phyloP scores from a whole-genome alignment of 2,329 filamentous ascomycete species.

The Cercospora sp. region DNA sequence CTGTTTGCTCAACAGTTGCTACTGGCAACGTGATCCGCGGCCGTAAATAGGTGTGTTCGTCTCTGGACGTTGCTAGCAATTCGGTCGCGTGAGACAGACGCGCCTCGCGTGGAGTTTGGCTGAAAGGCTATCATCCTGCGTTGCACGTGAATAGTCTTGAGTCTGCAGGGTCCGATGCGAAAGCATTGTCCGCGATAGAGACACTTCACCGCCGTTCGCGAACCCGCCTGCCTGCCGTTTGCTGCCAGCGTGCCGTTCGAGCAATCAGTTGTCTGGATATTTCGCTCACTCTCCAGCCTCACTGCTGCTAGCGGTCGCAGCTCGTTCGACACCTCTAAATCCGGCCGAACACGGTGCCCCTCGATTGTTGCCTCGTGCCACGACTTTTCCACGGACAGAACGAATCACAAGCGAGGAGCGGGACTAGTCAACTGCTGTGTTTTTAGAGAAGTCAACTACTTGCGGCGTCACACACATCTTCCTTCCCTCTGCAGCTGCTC shows the following conservation, averaged over 20 bases:
- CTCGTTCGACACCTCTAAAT: not conserved
- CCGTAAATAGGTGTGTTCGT: not conserved
- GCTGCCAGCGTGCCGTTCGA: not conserved
- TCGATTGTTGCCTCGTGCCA: not conserved
- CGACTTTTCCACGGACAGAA: slow-evolving; percentile 9
- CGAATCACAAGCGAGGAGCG: slow-evolving; percentile 7
- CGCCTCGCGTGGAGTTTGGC: not conserved
- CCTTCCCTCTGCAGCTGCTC: slow-evolving; percentile 9
- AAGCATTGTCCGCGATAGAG: not conserved
- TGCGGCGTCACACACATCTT: slow-evolving; percentile 12
- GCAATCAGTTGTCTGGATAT: not conserved
- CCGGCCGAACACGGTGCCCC: not conserved
- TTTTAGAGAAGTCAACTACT: slow-evolving; percentile 12
- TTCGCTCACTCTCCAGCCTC: not conserved
- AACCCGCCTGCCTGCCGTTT: not conserved
- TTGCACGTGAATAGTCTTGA: slow-evolving; percentile 14
- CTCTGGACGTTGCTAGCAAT: not conserved
- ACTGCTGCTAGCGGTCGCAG: not conserved
- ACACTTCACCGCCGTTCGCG: slow-evolving; percentile 1
- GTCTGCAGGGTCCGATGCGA: slow-evolving; percentile 1
- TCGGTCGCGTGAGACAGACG: slow-evolving; percentile 12
- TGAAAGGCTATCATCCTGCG: slow-evolving; percentile 4
- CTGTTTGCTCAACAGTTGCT: not conserved
- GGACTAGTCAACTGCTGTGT: slow-evolving; percentile 14
- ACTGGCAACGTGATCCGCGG: slow-evolving; percentile 3